Evolutionary conservation across 2,329 filamentous ascomycete species (phyloP).

Genomic region (Stachybotrys chartarum): DNA sequence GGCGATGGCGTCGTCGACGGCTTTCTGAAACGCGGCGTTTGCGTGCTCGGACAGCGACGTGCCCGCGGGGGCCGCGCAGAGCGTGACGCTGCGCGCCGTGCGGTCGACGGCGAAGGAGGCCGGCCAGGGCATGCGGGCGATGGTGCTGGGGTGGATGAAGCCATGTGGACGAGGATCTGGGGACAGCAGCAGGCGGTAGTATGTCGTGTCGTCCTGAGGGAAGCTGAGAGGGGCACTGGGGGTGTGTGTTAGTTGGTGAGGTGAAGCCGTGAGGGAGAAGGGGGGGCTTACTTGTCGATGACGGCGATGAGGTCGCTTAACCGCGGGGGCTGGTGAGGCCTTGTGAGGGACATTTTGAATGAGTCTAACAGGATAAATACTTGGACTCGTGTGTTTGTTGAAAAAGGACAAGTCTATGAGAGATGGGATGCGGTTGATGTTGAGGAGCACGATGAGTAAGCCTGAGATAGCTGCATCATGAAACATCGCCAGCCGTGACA

Average conservation of each 20-base stretch:
- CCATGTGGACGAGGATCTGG: constrained; percentile 40
- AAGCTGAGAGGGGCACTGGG: constrained; percentile 40
- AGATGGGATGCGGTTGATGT: neutral
- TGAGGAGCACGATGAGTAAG: neutral
- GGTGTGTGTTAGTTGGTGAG: constrained; percentile 6
- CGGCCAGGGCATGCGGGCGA: constrained; percentile 40
- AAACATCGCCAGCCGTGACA: neutral
- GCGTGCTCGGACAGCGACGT: constrained; percentile 19
- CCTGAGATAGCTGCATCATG: neutral
- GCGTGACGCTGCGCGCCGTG: constrained; percentile 18
- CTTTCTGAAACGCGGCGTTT: constrained; percentile 30
- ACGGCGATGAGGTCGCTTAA: constrained; percentile 30
- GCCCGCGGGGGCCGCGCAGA: constrained; percentile 16
- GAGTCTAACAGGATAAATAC: neutral
- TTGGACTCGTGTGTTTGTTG: neutral
- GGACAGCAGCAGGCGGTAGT: constrained; percentile 39
- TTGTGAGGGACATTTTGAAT: neutral
- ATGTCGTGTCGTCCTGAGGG: constrained; percentile 24
- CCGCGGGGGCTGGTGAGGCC: too few species aligned
- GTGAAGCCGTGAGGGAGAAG: neutral
- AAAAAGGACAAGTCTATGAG: neutral
- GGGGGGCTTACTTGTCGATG: constrained; percentile 32
- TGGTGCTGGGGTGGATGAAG: constrained; percentile 38
- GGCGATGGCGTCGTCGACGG: constrained; percentile 29
- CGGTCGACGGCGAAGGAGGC: constrained; percentile 27